These are phyloP conservation scores for Cryptococcus neoformans DNA, from an alignment of 1,284 basidiomycete species.

Conservation along the genomic window DNA sequence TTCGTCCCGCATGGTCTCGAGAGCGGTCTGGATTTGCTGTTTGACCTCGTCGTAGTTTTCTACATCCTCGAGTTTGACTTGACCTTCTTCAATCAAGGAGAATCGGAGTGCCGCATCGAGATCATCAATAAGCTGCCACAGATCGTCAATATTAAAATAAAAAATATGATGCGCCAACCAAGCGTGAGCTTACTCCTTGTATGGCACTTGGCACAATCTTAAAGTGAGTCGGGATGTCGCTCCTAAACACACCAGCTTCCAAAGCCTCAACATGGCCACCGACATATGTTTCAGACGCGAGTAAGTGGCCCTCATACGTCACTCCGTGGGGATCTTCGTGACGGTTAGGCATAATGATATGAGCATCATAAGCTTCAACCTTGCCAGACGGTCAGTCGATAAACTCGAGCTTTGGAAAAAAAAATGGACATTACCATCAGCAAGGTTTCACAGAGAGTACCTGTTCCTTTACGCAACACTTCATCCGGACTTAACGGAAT, in stretches of 20 bases:
- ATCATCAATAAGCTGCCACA: constrained; percentile 78
- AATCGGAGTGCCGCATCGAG: constrained; percentile 89
- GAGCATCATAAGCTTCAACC: constrained; percentile 91
- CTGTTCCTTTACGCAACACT: constrained; percentile 91
- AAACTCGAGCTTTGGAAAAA: no score
- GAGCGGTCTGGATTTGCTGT: constrained; percentile 66
- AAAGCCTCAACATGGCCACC: constrained; percentile 98
- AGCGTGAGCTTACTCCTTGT: constrained; percentile 61
- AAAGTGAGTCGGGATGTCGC: constrained; percentile 94
- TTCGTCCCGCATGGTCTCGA: constrained; percentile 88
- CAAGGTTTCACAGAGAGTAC: constrained; percentile 95
- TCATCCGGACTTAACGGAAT: constrained; percentile 97
- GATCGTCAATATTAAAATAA: no score
- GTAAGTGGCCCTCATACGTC: constrained; percentile 92
- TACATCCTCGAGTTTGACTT: constrained; percentile 75
- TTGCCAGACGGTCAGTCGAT: constrained; percentile 52
- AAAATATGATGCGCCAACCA: no score
- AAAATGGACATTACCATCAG: constrained; percentile 71
- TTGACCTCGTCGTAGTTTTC: constrained; percentile 96
- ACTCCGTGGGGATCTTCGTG: constrained; percentile 91
- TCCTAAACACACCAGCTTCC: constrained; percentile 97
- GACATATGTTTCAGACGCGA: constrained; percentile 97
- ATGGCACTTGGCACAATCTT: constrained; percentile 86
- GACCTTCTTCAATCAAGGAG: constrained; percentile 84
- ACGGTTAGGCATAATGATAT: constrained; percentile 97